Evolutionary conservation across 1,139 yeast species (phyloP).

Genomic region (Saccharomyces hybrid): DNA sequence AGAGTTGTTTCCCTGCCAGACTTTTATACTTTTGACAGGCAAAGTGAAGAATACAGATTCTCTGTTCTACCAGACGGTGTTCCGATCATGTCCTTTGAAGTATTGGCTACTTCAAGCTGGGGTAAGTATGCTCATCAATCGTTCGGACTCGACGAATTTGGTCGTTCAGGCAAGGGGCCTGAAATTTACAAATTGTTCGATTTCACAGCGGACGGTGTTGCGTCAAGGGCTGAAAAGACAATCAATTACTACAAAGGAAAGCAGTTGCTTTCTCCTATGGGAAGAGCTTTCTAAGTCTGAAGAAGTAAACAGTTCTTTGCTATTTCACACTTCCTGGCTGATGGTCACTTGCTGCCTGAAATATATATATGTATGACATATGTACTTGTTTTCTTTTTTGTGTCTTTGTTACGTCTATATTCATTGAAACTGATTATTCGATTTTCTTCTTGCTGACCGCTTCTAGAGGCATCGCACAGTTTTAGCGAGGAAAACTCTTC

Average conservation of each 20-base stretch:
- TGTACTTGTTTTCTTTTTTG: neutral
- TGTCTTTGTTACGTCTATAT: neutral
- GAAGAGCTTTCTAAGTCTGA: slow-evolving; percentile 52
- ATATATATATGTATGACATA: neutral
- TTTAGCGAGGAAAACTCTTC: neutral
- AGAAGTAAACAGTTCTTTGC: neutral
- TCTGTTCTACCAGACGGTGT: slow-evolving; percentile 88
- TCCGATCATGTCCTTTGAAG: slow-evolving; percentile 90
- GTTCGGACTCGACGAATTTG: slow-evolving; percentile 89
- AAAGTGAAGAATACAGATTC: slow-evolving; percentile 67
- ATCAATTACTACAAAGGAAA: slow-evolving; percentile 75
- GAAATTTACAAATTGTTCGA: slow-evolving; percentile 77
- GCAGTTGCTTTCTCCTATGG: slow-evolving; percentile 62
- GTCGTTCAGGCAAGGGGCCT: slow-evolving; percentile 88
- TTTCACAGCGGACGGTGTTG: slow-evolving; percentile 87
- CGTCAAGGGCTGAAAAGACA: slow-evolving; percentile 73
- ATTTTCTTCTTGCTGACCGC: neutral
- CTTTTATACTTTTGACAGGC: slow-evolving; percentile 80
- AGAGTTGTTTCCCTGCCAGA: slow-evolving; percentile 88
- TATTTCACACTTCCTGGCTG: neutral
- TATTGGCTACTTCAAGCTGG: slow-evolving; percentile 88
- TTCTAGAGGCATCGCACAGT: neutral
- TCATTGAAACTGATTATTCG: neutral
- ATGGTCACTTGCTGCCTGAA: neutral
- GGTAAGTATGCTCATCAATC: slow-evolving; percentile 90